These are phyloP conservation scores for Arachnomyces sp. DNA, from an alignment of 2,329 filamentous ascomycete genomes.

Conservation along the genomic window DNA sequence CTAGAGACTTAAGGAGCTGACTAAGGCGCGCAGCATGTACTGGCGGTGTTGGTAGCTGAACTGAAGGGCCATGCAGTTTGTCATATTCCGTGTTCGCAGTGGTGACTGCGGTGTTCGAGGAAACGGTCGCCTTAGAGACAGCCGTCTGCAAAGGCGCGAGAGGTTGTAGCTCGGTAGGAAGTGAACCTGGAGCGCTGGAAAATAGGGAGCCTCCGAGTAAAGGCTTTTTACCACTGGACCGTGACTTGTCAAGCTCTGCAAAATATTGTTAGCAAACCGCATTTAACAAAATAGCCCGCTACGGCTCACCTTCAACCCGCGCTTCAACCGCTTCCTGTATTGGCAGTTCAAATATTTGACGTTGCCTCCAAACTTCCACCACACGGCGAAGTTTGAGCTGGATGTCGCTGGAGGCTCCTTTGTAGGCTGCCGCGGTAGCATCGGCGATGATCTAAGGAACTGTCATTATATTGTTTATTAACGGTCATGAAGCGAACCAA, in stretches of 20 bases:
- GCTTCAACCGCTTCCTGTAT: slow-evolving; percentile 76
- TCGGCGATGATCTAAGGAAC: slow-evolving; percentile 65
- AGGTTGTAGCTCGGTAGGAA: slow-evolving; percentile 69
- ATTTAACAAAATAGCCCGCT: too few relatives aligned
- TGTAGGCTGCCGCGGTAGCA: slow-evolving; percentile 83
- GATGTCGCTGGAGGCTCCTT: slow-evolving; percentile 75
- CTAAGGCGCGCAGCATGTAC: slow-evolving; percentile 87
- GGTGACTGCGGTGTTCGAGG: slow-evolving; percentile 59
- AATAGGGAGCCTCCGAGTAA: slow-evolving; percentile 64
- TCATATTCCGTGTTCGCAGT: slow-evolving; percentile 75
- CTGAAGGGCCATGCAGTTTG: slow-evolving; percentile 67
- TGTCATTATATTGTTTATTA: slow-evolving; percentile 16
- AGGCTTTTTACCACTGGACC: slow-evolving; percentile 47
- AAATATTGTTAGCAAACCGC: slow-evolving; percentile 8
- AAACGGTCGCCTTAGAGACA: slow-evolving; percentile 63
- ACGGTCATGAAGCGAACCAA: slow-evolving; percentile 6
- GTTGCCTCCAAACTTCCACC: slow-evolving; percentile 87
- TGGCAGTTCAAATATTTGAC: slow-evolving; percentile 71
- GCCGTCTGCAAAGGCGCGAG: slow-evolving; percentile 68
- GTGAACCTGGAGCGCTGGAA: slow-evolving; percentile 46
- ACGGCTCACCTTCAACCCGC: slow-evolving; percentile 62
- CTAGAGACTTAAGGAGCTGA: slow-evolving; percentile 80
- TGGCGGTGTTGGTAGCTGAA: slow-evolving; percentile 67
- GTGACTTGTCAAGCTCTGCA: slow-evolving; percentile 50
- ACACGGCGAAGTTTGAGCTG: slow-evolving; percentile 83